These are phyloP conservation scores for Aphanomyces cochlioides DNA, from an alignment of 352 stramenopile species.

Conservation along the genomic window DNA sequence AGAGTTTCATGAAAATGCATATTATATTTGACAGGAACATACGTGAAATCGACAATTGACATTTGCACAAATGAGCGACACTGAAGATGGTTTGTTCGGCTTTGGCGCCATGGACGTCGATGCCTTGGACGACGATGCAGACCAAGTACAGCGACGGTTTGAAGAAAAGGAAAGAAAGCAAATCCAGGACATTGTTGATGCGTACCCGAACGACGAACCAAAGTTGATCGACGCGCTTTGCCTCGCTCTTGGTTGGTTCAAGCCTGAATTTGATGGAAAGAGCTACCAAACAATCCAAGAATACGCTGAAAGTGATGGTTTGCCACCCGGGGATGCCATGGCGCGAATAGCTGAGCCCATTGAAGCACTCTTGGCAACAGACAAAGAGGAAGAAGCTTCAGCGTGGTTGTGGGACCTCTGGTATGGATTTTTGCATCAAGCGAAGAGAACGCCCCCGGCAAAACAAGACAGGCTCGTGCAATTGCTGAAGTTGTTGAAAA, in stretches of 20 bases:
- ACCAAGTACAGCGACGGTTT: background rate
- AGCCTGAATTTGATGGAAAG: background rate
- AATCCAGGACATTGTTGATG: constrained; percentile 2
- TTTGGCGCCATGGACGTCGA: background rate
- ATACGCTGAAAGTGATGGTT: background rate
- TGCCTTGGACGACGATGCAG: background rate
- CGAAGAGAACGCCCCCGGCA: background rate
- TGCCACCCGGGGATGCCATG: background rate
- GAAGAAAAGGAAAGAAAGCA: background rate
- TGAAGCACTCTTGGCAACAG: background rate
- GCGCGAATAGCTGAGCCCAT: background rate
- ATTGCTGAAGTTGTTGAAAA: background rate
- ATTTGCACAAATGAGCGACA: background rate
- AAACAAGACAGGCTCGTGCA: background rate
- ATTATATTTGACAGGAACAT: too few species aligned
- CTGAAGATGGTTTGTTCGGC: constrained; percentile 2
- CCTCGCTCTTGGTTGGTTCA: background rate
- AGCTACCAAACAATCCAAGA: background rate
- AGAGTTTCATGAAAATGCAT: too few species aligned
- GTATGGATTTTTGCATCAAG: constrained; percentile 8
- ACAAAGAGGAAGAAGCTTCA: background rate
- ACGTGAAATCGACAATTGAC: too few species aligned
- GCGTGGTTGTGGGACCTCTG: background rate
- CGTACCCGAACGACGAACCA: constrained; percentile 1
- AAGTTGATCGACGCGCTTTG: background rate